Conservation (phyloP, 1,139 yeast genomes). For the Candida tetrigidarum region DNA sequence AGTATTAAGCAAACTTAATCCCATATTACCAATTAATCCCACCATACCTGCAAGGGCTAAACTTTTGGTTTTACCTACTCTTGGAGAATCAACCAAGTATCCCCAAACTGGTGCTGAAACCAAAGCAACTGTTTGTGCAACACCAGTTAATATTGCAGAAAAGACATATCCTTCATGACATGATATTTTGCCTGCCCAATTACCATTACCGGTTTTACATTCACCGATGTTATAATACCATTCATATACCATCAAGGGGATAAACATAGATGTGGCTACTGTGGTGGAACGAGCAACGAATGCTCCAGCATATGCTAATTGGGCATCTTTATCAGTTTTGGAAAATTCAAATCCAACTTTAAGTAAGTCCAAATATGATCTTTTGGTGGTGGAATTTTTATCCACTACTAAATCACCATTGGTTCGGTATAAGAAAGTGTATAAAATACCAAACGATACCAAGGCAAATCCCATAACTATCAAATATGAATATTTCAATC, state of each 20-base stretch:
- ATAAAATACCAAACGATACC: slow-evolving; percentile 38
- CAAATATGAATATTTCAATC: slow-evolving; percentile 52
- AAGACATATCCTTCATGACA: slow-evolving; percentile 69
- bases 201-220: slow-evolving; percentile 44
- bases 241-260: slow-evolving; percentile 65
- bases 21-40: slow-evolving; percentile 45
- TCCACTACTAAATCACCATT: slow-evolving; percentile 6
- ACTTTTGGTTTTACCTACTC: slow-evolving; percentile 38
- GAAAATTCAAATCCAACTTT: slow-evolving; percentile 48
- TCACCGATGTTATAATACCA: slow-evolving; percentile 54
- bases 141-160: slow-evolving; percentile 72
- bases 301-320: slow-evolving; percentile 63
- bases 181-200: slow-evolving; percentile 34
- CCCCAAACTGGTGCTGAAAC: slow-evolving; percentile 70
- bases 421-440: slow-evolving; percentile 45
- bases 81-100: slow-evolving; percentile 46
- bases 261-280: slow-evolving; percentile 61
- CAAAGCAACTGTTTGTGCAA: slow-evolving; percentile 61
- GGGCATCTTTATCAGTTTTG: slow-evolving; percentile 33
- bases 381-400: background rate
- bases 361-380: slow-evolving; percentile 37
- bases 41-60: slow-evolving; percentile 35
- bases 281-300: slow-evolving; percentile 69
- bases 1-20: slow-evolving; percentile 26
- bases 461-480: slow-evolving; percentile 52